Base-by-base conservation (phyloP, 257 asterid genomes). In the Solanum arcanum region DNA sequence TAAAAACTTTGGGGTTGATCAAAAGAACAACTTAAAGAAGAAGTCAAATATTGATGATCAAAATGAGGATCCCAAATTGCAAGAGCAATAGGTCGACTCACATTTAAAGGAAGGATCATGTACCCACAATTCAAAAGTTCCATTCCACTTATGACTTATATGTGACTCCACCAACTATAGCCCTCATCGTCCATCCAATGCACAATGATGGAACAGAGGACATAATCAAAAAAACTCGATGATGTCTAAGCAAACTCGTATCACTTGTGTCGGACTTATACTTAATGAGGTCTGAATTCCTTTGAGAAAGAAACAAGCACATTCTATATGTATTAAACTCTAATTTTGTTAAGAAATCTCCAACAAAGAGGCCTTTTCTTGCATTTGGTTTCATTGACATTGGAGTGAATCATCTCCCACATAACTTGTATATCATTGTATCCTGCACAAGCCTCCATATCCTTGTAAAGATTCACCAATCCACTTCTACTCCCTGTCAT, bases 401-500 rank as follows among this genome's bases (percentile, higher is more conserved):
- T 46, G 23, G 88, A 85, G 76, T 91, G 87, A 81, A 93, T 88
- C 89, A 94, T 91, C 85, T 94, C 93, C 98, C 97, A 94, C 97
- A 94, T 94, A 42, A 93, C 96, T 60, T 91, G 91, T 80, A 93
- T 93, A 89, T 95, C 97, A 87, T 47, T 86, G 89, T 94, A 94
- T 83, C 91, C 97, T 83, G 89, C 92, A 68, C 94, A 94, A 23
- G 93, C 95, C 91, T 94, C 98, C 91, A 92, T 89, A 68, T 95
- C 98, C 87, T 90, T 88, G 90, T 90, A 91, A 41, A 95, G 89
- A 42, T 77, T 72, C 31, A 91, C 90, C 42, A 95, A 86, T 33
- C 95, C 94, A 2, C 85, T 74, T 59, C 89, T 81, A 83, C 86
- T 91, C 86, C 81, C 98, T 91, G 92, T 88, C 8, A 70, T 35